Percentiles rank a stretch among this genome's conserved stretches.
Evolutionary conservation across 2,329 filamentous ascomycete genomes (phyloP).

Genomic region (Colletotrichum salicis): DNA sequence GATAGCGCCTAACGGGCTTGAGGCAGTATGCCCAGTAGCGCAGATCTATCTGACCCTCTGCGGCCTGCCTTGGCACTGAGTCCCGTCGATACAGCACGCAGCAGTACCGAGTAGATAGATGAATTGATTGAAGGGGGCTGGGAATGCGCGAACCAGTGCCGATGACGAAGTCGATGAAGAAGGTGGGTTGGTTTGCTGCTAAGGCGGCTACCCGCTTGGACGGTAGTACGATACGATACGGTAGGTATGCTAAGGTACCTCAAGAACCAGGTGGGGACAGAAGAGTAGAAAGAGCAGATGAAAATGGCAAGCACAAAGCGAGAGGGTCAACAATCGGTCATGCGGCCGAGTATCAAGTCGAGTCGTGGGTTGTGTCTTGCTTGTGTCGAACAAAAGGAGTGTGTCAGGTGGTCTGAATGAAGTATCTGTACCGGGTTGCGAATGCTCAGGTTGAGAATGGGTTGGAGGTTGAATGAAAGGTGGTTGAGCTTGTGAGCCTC

Average conservation of each 20-base stretch:
- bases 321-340: slow-evolving; percentile 24
- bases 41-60: slow-evolving; percentile 20
- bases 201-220: neutral
- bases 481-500: slow-evolving; percentile 18
- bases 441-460: neutral
- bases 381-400: slow-evolving; percentile 6
- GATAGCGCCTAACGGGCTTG: slow-evolving; percentile 21
- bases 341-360: slow-evolving; percentile 1
- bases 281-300: neutral
- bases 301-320: slow-evolving; percentile 1
- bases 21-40: slow-evolving; percentile 31
- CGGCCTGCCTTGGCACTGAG: slow-evolving; percentile 20
- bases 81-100: slow-evolving; percentile 7
- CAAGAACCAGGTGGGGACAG: slow-evolving; percentile 21
- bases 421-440: neutral
- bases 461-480: slow-evolving; percentile 7
- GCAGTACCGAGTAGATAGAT: neutral
- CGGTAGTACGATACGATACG: slow-evolving; percentile 3
- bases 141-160: neutral
- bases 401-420: slow-evolving; percentile 29
- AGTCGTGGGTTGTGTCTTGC: neutral
- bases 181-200: neutral
- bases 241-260: neutral
- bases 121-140: neutral
- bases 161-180: slow-evolving; percentile 34